phyloP scores from a whole-genome alignment of 2,329 filamentous ascomycete species.

The Fusarium scirpi region DNA sequence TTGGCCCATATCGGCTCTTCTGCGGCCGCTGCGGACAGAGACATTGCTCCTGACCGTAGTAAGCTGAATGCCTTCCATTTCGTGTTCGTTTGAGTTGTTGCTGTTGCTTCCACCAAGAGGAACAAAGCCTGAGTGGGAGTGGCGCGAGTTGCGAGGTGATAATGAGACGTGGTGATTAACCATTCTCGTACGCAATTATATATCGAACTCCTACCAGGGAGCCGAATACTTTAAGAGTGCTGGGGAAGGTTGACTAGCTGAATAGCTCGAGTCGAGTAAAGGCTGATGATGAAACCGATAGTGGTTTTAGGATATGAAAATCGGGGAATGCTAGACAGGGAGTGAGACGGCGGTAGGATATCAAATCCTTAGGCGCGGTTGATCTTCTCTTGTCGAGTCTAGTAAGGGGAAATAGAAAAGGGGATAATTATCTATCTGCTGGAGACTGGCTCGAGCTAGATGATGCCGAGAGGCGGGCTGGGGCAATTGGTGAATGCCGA shows the following conservation, averaged over 20 bases:
- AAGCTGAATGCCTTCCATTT: constrained; percentile 66
- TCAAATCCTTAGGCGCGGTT: constrained; percentile 43
- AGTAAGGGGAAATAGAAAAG: constrained; percentile 20
- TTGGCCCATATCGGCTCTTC: constrained; percentile 57
- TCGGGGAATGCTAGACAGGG: constrained; percentile 25
- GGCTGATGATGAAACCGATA: constrained; percentile 38
- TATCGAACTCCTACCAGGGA: constrained; percentile 43
- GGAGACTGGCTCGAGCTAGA: constrained; percentile 45
- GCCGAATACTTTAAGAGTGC: constrained; percentile 32
- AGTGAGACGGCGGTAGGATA: constrained; percentile 41
- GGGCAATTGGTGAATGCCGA: constrained; percentile 37
- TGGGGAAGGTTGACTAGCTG: constrained; percentile 25
- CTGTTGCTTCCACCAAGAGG: constrained; percentile 53
- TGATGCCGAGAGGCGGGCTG: constrained; percentile 25
- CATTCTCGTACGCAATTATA: constrained; percentile 39
- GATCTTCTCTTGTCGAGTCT: constrained; percentile 24
- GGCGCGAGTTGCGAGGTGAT: constrained; percentile 54
- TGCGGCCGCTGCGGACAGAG: constrained; percentile 59
- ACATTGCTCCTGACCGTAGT: constrained; percentile 66
- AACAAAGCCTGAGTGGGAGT: constrained; percentile 59
- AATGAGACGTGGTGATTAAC: constrained; percentile 48
- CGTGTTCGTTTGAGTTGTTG: constrained; percentile 45
- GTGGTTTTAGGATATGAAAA: constrained; percentile 28
- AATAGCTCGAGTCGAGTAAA: constrained; percentile 9
- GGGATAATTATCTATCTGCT: constrained; percentile 25